A percentile compares a stretch with the other conserved stretches of the same genome.
phyloP scores from a whole-genome alignment of 2,329 filamentous ascomycete species.

The Zalaria obscura region DNA sequence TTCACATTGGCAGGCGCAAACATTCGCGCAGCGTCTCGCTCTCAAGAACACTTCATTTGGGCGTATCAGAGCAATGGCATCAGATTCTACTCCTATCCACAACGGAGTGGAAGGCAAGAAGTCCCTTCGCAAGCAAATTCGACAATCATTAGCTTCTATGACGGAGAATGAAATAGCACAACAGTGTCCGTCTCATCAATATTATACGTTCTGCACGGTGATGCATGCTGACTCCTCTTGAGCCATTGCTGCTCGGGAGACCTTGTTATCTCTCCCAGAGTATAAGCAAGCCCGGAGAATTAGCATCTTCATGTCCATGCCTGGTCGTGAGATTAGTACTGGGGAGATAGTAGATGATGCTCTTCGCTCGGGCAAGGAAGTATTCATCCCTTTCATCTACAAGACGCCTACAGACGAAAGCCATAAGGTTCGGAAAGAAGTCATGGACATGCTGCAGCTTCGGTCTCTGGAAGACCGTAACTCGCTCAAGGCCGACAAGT shows the following conservation, averaged over 20 bases:
- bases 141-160: constrained; percentile 47
- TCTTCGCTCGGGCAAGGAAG: constrained; percentile 60
- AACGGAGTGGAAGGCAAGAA: constrained; percentile 40
- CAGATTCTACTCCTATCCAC: background rate
- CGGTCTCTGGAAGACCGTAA: constrained; percentile 63
- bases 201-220: background rate
- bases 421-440: constrained; percentile 13
- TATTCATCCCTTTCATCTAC: constrained; percentile 86
- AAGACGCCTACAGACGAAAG: constrained; percentile 27
- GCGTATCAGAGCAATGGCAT: background rate
- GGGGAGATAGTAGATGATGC: constrained; percentile 70
- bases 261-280: constrained; percentile 52
- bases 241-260: constrained; percentile 53
- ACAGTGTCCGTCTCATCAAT: constrained; percentile 49
- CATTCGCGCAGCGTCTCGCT: too few relatives aligned
- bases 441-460: constrained; percentile 94
- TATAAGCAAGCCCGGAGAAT: constrained; percentile 64
- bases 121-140: constrained; percentile 58
- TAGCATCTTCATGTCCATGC: constrained; percentile 90
- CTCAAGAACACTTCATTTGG: too few relatives aligned
- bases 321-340: constrained; percentile 72
- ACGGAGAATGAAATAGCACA: constrained; percentile 44
- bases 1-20: too few relatives aligned
- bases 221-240: constrained; percentile 6
- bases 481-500: constrained; percentile 60